phyloP scores from a whole-genome alignment of 2,329 filamentous ascomycete species.

The Fusarium redolens region DNA sequence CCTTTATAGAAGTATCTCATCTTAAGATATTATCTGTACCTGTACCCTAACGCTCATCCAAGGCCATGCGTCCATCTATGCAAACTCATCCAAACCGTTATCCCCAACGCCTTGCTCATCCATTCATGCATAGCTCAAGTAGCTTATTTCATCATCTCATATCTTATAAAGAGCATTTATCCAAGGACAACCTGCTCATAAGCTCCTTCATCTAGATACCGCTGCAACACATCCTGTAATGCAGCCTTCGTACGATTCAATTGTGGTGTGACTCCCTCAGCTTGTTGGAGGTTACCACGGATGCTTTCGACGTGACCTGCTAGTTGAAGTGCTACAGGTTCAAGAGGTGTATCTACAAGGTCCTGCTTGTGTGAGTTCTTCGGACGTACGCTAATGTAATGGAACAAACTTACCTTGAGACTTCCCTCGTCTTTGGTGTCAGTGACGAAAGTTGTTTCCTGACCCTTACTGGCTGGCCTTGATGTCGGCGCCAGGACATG shows the following conservation, averaged over 20 bases:
- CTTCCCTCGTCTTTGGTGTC: constrained; percentile 9
- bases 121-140: background rate
- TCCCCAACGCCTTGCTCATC: constrained; percentile 20
- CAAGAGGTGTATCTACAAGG: constrained; percentile 56
- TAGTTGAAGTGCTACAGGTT: constrained; percentile 60
- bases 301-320: constrained; percentile 68
- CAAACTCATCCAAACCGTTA: background rate
- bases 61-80: background rate
- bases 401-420: constrained; percentile 39
- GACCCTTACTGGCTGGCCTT: constrained; percentile 5
- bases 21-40: background rate
- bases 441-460: constrained; percentile 26
- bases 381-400: background rate
- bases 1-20: too few relatives aligned
- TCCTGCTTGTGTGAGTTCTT: constrained; percentile 44
- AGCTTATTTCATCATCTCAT: constrained; percentile 15
- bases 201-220: constrained; percentile 57
- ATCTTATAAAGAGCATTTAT: constrained; percentile 5
- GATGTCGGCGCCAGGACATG: constrained; percentile 61
- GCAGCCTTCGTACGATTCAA: constrained; percentile 61
- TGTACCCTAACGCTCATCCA: background rate
- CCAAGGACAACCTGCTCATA: constrained; percentile 63
- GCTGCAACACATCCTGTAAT: constrained; percentile 60
- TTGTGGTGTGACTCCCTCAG: constrained; percentile 62
- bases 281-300: constrained; percentile 63